Evolutionary conservation across 2,329 filamentous ascomycete genomes (phyloP), one percentile per base, ranked within the genome.

Genomic region (Scleromitrula shiraiana): DNA sequence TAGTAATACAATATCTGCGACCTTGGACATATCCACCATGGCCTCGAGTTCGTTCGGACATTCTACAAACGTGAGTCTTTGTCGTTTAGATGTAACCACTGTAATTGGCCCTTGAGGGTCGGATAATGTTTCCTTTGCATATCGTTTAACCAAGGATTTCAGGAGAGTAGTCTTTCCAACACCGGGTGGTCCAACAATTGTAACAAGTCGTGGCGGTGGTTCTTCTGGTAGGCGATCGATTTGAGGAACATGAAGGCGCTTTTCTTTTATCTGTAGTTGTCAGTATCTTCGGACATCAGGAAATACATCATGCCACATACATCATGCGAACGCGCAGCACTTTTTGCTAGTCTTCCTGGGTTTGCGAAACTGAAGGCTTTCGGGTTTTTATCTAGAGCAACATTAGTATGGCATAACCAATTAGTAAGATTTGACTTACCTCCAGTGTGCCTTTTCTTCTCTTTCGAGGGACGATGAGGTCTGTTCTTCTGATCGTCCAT

Each of bases 11-110:
- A 98, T 96, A 65, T 98, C 93, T 15, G 94, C 93, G 36, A 98
- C 87, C 69, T 98, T 98, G 51, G 93, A 88, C 49, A 96, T 78
- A 67, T 98, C 93, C 55, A 98, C 90, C 88, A 97, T 96, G 56
- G 87, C 85, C 53, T 94, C 90, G 46, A 98, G 78, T 59, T 93
- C 89, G 64, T 97, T 91, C n/a, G 94, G 90, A 63, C 88, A 95
- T 78, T 98, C 93, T 62, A 98, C 71, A 65, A 98, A 96, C 0
- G 93, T 98, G 41, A 98, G 77, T 30, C 93, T 83, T 65, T 95
- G 84, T 62, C 91, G 86, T 72, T 97, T 98, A 50, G 90, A 95
- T 0, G 93, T 97, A 39, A 98, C 90, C 41, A 98, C 85, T 2
- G 94, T 98, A 51, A 98, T 83, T 4, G 93, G 93, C 0, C 93